phyloP scores from a whole-genome alignment of 805 yeast species.

The Lipomyces oligophaga region DNA sequence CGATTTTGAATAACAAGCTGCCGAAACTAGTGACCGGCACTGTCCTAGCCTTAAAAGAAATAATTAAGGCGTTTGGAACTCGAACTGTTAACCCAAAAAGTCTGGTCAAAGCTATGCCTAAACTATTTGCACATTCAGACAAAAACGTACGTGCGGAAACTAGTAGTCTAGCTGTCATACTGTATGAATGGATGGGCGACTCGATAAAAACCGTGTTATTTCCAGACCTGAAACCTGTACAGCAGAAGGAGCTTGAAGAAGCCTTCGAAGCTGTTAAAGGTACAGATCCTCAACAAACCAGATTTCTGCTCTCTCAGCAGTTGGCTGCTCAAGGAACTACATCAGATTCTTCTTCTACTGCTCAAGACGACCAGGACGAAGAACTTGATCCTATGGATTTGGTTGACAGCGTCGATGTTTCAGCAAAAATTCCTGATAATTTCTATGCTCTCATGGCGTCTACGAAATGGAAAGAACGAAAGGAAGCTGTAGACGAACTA shows the following conservation, averaged over 20 bases:
- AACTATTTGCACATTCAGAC: slow-evolving; percentile 80
- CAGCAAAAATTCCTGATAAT: slow-evolving; percentile 62
- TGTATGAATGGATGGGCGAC: slow-evolving; percentile 72
- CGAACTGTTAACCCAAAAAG: slow-evolving; percentile 54
- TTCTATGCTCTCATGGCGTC: slow-evolving; percentile 54
- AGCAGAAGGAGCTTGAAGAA: slow-evolving; percentile 74
- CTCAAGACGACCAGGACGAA: slow-evolving; percentile 35
- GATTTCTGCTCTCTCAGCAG: slow-evolving; percentile 55
- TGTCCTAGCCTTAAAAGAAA: slow-evolving; percentile 51
- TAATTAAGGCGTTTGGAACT: slow-evolving; percentile 63
- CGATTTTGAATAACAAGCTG: slow-evolving; percentile 55
- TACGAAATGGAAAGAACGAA: slow-evolving; percentile 86
- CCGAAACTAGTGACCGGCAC: slow-evolving; percentile 79
- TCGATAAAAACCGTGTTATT: slow-evolving; percentile 57
- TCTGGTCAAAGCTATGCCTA: slow-evolving; percentile 56
- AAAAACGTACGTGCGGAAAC: slow-evolving; percentile 80
- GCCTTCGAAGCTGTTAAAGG: slow-evolving; percentile 54
- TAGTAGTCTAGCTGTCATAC: slow-evolving; percentile 58
- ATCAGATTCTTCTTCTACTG: slow-evolving; percentile 18
- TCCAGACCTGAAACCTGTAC: slow-evolving; percentile 80
- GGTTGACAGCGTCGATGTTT: slow-evolving; percentile 64
- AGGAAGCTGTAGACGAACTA: slow-evolving; percentile 71
- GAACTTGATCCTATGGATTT: slow-evolving; percentile 68
- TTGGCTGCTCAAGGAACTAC: slow-evolving; percentile 36
- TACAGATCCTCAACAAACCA: slow-evolving; percentile 44